Conservation (phyloP, 768 basidiomycete species). For the Candolleomyces efflorescens region DNA sequence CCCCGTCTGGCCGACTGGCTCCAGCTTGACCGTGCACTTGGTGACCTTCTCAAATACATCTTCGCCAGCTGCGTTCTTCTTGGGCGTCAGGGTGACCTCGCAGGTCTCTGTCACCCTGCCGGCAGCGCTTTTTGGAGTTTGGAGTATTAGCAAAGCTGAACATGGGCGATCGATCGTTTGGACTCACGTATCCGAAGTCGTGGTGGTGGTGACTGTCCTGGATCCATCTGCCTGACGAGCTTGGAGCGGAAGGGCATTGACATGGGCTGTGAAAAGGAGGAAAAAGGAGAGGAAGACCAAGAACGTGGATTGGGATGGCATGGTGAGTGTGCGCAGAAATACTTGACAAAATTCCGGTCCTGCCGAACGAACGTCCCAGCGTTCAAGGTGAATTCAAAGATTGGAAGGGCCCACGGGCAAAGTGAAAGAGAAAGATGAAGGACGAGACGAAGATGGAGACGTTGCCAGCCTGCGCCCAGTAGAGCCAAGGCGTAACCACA, state of each 20-base stretch:
- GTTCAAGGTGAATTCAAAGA: conserved; percentile 31
- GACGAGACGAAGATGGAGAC: not conserved
- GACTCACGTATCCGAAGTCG: conserved; percentile 45
- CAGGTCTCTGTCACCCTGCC: conserved; percentile 58
- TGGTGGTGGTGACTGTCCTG: conserved; percentile 38
- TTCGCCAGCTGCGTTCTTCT: conserved; percentile 45
- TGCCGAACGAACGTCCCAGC: conserved; percentile 13
- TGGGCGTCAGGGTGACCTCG: conserved; percentile 51
- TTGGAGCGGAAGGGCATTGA: conserved; percentile 33
- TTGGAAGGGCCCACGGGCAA: conserved; percentile 43
- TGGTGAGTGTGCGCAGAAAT: conserved; percentile 26
- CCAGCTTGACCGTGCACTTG: conserved; percentile 43
- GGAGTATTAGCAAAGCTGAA: conserved; percentile 9
- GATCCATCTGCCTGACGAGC: conserved; percentile 29
- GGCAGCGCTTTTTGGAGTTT: conserved; percentile 33
- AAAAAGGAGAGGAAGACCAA: conserved; percentile 37
- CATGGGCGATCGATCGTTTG: not conserved
- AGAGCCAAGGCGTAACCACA: not conserved
- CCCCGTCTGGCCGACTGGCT: conserved; percentile 13
- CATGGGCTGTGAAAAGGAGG: conserved; percentile 26
- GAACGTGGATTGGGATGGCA: conserved; percentile 34
- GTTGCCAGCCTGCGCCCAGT: not conserved
- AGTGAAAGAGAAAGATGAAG: conserved; percentile 18
- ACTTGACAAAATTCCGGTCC: conserved; percentile 19
- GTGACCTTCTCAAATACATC: conserved; percentile 47